Conservation (phyloP, 148 eudicot species). For the Amaranthus palmeri region DNA sequence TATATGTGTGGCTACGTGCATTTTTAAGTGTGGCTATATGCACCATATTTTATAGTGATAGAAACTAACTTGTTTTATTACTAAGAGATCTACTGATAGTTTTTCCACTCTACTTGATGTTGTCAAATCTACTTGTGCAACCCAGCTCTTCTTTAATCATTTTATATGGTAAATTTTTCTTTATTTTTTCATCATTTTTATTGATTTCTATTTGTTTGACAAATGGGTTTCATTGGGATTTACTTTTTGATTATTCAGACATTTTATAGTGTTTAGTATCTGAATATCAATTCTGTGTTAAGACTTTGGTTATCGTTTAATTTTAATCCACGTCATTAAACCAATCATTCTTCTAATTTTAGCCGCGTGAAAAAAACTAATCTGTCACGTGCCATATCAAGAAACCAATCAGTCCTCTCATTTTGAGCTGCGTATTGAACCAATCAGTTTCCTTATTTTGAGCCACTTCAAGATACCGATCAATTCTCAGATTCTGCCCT, state of each 20-base stretch:
- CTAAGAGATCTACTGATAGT: constrained; percentile 84
- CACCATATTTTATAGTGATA: too few relatives aligned
- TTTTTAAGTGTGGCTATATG: too few relatives aligned
- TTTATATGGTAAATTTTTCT: constrained; percentile 54
- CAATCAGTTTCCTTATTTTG: too few relatives aligned
- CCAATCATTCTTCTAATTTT: too few relatives aligned
- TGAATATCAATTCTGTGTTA: neutral
- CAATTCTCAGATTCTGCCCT: neutral
- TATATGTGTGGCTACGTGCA: too few relatives aligned
- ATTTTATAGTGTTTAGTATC: neutral
- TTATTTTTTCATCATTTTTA: neutral
- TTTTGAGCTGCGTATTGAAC: too few relatives aligned
- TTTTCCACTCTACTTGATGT: constrained; percentile 74
- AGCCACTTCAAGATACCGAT: too few relatives aligned
- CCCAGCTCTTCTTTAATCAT: constrained; percentile 86
- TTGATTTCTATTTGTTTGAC: neutral
- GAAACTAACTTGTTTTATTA: constrained; percentile 67
- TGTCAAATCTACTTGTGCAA: constrained; percentile 73
- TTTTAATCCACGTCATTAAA: too few relatives aligned
- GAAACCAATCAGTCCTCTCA: too few relatives aligned
- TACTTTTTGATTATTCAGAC: neutral
- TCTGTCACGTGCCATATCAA: too few relatives aligned
- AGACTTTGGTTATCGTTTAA: too few relatives aligned
- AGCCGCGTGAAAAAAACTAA: too few relatives aligned
- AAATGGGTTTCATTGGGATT: neutral